Percentiles rank a stretch among this genome's conserved stretches.
Conservation (phyloP, 2,329 filamentous ascomycete species). For the Stenocarpella maydis region DNA sequence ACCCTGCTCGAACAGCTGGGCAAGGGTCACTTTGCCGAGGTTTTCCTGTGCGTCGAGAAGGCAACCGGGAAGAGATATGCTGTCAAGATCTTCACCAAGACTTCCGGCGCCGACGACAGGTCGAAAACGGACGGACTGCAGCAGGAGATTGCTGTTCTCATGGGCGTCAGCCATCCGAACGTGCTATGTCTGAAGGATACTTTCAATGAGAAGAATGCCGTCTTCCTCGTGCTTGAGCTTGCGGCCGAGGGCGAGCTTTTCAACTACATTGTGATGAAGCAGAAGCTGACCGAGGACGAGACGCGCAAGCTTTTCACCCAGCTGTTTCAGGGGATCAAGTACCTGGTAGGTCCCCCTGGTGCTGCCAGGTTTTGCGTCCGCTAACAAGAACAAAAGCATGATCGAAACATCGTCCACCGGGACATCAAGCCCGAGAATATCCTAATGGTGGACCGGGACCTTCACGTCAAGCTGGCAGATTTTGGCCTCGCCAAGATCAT, state of each 20-base stretch:
- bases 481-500: constrained; percentile 99
- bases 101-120: constrained; percentile 80
- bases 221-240: constrained; percentile 91
- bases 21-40: constrained; percentile 94
- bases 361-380: neutral
- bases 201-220: constrained; percentile 88
- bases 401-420: constrained; percentile 94
- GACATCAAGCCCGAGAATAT: constrained; percentile 99
- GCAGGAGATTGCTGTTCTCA: constrained; percentile 95
- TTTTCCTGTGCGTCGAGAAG: constrained; percentile 91
- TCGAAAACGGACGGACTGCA: constrained; percentile 87
- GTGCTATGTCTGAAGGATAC: constrained; percentile 94
- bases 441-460: constrained; percentile 81
- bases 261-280: constrained; percentile 91
- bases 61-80: constrained; percentile 82
- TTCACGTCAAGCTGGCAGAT: constrained; percentile 91
- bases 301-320: constrained; percentile 88
- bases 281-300: constrained; percentile 85
- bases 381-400: constrained; percentile 70
- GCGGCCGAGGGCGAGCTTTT: constrained; percentile 94
- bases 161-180: constrained; percentile 96
- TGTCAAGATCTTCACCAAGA: constrained; percentile 94
- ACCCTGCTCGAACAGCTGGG: constrained; percentile 84
- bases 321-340: constrained; percentile 92
- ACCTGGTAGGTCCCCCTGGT: constrained; percentile 71